phyloP scores from a whole-genome alignment of 2,329 filamentous ascomycete genomes.

The Ophiosphaerella korrae region DNA sequence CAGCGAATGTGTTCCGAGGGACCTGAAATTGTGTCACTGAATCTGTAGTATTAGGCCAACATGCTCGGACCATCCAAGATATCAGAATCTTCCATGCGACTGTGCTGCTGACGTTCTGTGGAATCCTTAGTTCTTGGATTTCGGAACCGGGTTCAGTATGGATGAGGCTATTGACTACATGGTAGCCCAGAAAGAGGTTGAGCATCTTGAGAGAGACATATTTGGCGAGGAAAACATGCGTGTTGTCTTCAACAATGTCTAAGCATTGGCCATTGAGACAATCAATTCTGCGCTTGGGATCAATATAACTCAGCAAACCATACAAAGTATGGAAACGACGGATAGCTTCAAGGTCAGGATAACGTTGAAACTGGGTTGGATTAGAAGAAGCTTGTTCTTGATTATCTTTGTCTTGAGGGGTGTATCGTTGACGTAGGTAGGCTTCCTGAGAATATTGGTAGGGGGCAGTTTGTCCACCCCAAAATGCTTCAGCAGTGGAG shows the following conservation, averaged over 20 bases:
- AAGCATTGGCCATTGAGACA: constrained; percentile 8
- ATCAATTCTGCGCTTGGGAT: constrained; percentile 17
- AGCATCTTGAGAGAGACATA: constrained; percentile 25
- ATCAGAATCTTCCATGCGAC: constrained; percentile 21
- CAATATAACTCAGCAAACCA: constrained; percentile 18
- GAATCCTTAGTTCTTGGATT: constrained; percentile 18
- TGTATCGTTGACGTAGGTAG: no score
- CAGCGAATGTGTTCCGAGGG: constrained; percentile 23
- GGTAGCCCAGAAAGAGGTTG: constrained; percentile 23
- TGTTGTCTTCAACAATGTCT: constrained; percentile 21
- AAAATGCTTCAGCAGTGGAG: not conserved
- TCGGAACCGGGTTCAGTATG: constrained; percentile 7
- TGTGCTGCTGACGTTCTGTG: constrained; percentile 10
- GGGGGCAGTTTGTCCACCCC: not conserved
- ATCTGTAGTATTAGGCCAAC: constrained; percentile 9
- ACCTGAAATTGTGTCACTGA: constrained; percentile 18
- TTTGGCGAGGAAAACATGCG: constrained; percentile 1
- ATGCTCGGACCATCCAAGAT: constrained; percentile 33
- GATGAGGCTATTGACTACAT: constrained; percentile 18
- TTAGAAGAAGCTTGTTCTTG: not conserved
- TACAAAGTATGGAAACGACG: constrained; percentile 22
- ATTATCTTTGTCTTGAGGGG: no score
- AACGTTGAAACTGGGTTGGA: constrained; percentile 1
- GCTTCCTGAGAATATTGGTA: no score
- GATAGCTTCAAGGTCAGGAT: constrained; percentile 25